These are phyloP conservation scores for Gryganskiella cystojenkinii DNA, from an alignment of 192 early-diverging fungal species.

Conservation along the genomic window DNA sequence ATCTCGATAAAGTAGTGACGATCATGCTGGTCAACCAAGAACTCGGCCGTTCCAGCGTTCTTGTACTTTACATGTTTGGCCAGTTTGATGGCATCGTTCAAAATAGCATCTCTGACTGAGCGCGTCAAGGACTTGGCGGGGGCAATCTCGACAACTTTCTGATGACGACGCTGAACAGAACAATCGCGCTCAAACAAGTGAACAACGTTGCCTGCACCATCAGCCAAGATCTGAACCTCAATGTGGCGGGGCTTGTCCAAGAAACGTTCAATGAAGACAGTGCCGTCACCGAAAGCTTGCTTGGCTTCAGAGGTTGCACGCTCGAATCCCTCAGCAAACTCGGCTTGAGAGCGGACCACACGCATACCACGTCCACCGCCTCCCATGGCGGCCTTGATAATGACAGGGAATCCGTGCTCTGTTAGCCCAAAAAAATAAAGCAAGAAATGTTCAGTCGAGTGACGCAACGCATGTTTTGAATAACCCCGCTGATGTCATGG, in stretches of 20 bases:
- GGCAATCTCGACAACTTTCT: constrained; percentile 96
- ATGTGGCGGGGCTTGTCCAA: constrained; percentile 94
- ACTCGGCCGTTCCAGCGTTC: constrained; percentile 98
- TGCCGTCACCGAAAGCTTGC: constrained; percentile 95
- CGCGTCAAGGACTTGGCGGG: constrained; percentile 81
- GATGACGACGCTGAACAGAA: constrained; percentile 96
- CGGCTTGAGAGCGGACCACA: constrained; percentile 80
- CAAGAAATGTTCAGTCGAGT: no score
- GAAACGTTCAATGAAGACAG: constrained; percentile 95
- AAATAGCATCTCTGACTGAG: constrained; percentile 78
- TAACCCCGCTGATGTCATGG: no score
- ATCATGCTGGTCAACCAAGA: constrained; percentile 89
- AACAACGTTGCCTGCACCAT: constrained; percentile 85
- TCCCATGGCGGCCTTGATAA: constrained; percentile 98
- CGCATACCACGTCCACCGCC: constrained; percentile 98
- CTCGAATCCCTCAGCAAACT: constrained; percentile 82
- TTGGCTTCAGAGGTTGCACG: constrained; percentile 90
- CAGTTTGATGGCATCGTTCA: constrained; percentile 92
- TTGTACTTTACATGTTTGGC: constrained; percentile 89
- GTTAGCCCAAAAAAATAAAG: background rate
- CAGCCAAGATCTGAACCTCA: constrained; percentile 96
- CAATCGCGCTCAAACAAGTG: constrained; percentile 97
- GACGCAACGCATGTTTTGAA: no score
- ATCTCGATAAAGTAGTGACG: constrained; percentile 98
- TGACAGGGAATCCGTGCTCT: constrained; percentile 91